phyloP scores from a whole-genome alignment of 140 eudicot genomes.

The Bidens hawaiensis region DNA sequence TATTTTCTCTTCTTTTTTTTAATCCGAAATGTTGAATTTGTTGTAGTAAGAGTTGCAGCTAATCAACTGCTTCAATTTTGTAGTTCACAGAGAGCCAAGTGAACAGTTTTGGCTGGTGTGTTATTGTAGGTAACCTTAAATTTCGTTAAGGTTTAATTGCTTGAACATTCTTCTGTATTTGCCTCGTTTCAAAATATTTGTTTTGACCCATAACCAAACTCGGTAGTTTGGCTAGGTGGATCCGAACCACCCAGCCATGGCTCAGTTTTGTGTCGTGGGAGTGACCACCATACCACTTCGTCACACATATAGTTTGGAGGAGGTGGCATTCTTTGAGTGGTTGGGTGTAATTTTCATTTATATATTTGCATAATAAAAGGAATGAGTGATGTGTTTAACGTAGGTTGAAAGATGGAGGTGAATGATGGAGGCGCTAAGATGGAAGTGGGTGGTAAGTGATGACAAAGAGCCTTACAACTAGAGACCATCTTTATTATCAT shows the following conservation, averaged over 20 bases:
- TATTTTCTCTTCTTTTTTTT: neutral
- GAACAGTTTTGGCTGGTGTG: conserved; percentile 16
- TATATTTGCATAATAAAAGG: no score
- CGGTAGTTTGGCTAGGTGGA: neutral
- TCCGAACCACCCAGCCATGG: no score
- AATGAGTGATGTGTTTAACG: no score
- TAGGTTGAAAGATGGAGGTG: no score
- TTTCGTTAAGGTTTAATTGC: neutral
- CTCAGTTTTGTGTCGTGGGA: neutral
- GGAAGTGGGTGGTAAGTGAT: no score
- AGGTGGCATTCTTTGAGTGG: no score
- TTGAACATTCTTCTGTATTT: neutral
- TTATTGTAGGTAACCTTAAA: conserved; percentile 11
- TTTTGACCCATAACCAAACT: neutral
- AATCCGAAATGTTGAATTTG: no score
- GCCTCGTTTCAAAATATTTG: neutral
- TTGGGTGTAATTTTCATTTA: no score
- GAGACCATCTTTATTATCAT: no score
- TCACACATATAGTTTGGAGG: no score
- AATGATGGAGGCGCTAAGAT: no score
- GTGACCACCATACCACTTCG: neutral
- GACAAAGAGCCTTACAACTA: no score
- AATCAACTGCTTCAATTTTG: conserved; percentile 33
- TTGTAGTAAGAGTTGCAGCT: conserved; percentile 9
- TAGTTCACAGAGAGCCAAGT: conserved; percentile 21